Conservation (phyloP, 2,329 filamentous ascomycete genomes). For the Geosmithia flava region DNA sequence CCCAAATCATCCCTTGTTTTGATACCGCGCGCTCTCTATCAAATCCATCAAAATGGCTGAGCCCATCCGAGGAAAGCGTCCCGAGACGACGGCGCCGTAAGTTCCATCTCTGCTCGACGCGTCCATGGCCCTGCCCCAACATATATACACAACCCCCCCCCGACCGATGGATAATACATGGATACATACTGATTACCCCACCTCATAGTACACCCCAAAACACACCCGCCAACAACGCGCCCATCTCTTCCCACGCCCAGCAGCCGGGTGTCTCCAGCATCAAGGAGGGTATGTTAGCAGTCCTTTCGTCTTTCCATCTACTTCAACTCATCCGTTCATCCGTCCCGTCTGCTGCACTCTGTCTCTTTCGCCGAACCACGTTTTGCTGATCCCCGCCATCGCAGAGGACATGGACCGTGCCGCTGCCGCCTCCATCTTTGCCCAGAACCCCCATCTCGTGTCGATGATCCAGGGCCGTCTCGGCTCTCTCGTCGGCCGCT, state of each 20-base stretch:
- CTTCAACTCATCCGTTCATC: background rate
- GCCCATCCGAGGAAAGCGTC: conserved; percentile 51
- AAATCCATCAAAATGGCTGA: conserved; percentile 38
- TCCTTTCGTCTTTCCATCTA: background rate
- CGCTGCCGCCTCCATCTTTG: conserved; percentile 83
- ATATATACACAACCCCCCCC: conserved; percentile 1
- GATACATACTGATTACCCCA: conserved; percentile 24
- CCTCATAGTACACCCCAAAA: conserved; percentile 84
- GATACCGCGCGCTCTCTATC: conserved; percentile 10
- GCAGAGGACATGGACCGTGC: conserved; percentile 84
- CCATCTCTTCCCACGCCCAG: conserved; percentile 94
- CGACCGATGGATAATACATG: conserved; percentile 1
- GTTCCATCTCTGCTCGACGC: conserved; percentile 20
- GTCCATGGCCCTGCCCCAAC: conserved; percentile 6
- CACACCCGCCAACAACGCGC: conserved; percentile 88
- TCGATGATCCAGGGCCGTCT: conserved; percentile 98
- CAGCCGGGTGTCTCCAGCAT: conserved; percentile 90
- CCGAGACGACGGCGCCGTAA: conserved; percentile 46
- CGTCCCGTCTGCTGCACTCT: background rate
- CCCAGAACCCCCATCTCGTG: conserved; percentile 86
- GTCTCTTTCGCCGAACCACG: background rate
- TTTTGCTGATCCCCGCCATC: conserved; percentile 1
- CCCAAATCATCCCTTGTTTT: conserved; percentile 4
- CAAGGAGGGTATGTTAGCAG: conserved; percentile 69
- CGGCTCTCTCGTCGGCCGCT: conserved; percentile 81